Evolutionary conservation across 1,284 basidiomycete species (phyloP), one percentile per base, ranked within the genome.

Genomic region (Trametes pubescens): DNA sequence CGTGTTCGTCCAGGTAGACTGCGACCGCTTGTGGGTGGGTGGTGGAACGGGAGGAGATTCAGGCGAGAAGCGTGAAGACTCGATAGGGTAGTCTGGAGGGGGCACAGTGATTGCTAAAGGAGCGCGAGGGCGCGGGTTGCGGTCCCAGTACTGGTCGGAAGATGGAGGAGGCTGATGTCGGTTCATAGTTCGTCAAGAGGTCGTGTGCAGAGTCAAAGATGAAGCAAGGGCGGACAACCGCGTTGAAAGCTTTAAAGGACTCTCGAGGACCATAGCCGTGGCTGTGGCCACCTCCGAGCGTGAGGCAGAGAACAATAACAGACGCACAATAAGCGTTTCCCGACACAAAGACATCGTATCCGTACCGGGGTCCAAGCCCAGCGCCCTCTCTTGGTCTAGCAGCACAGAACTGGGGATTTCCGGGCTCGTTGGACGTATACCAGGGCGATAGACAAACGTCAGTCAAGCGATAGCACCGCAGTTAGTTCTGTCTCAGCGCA

Each of bases 71-170:
- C 69, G 67, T 5, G 71, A 72, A 14, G 62, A 29, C 37, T 70
- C 62, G 21, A 71, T 51, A 22, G 65, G 66, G 32, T 65, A 57
- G 53, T 71, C 66, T 47, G 63, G 67, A 24, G 71, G 69, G 4
- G 70, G 71, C 1, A 73, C 65, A 29, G 66, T 68, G 58, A 74
- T 68, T 0, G 72, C 69, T 35, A 67, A 70, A 35, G 72, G 70
- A 18, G 71, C 70, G 51, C 62, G 71, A 48, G 68, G 72, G 38
- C 57, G 65, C 10, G 73, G 69, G 59, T 61, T 58, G 52, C 64
- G 63, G 26, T 72, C 71, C 69, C 65, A 69, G 47, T 34, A 29
- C 58, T 57, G 53, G 57, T 61, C 59, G 57, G 34, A 64, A 40
- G 59, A 64, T 53, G 55, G 59, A 24, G 54, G 53, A 24, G 59